Percentiles rank a stretch among this genome's conserved stretches.
phyloP scores from a whole-genome alignment of 2,329 filamentous ascomycete species.

The Fusarium sp. region DNA sequence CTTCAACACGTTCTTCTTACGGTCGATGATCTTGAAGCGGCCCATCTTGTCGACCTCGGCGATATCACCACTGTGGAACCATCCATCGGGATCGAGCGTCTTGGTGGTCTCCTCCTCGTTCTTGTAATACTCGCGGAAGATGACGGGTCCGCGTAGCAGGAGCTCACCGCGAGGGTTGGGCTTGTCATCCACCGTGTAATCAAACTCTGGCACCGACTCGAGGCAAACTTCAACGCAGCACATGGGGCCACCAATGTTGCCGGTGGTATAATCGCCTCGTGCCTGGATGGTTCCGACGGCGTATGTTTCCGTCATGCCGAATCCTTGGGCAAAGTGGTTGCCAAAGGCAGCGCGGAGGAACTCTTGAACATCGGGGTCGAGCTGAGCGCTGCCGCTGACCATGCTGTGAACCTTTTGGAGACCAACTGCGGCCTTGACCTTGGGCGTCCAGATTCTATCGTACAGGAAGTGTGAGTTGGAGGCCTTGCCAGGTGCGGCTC shows the following conservation, averaged over 20 bases:
- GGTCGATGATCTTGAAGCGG: conserved; percentile 93
- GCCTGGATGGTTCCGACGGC: conserved; percentile 80
- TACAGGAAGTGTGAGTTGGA: conserved; percentile 83
- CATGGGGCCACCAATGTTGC: conserved; percentile 83
- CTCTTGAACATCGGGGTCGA: conserved; percentile 88
- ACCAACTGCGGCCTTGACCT: conserved; percentile 85
- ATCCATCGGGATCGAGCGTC: conserved; percentile 86
- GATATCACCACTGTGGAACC: conserved; percentile 98
- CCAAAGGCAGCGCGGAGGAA: conserved; percentile 89
- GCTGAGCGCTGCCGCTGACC: conserved; percentile 89
- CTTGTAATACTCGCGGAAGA: conserved; percentile 91
- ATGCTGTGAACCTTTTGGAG: conserved; percentile 79
- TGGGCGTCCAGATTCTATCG: conserved; percentile 90
- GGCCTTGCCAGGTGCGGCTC: conserved; percentile 77
- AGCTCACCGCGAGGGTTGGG: conserved; percentile 92
- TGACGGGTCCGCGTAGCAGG: conserved; percentile 80
- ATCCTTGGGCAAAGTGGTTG: conserved; percentile 86
- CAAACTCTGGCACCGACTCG: conserved; percentile 91
- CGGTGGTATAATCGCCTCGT: conserved; percentile 76
- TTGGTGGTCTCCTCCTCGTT: conserved; percentile 89
- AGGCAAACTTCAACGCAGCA: conserved; percentile 81
- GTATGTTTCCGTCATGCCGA: conserved; percentile 94
- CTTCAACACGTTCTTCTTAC: conserved; percentile 99
- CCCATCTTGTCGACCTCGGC: conserved; percentile 86
- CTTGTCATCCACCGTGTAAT: conserved; percentile 89